These are phyloP conservation scores for Cryptosporidium canis DNA, from an alignment of 169 alveolate genomes.

Conservation along the genomic window DNA sequence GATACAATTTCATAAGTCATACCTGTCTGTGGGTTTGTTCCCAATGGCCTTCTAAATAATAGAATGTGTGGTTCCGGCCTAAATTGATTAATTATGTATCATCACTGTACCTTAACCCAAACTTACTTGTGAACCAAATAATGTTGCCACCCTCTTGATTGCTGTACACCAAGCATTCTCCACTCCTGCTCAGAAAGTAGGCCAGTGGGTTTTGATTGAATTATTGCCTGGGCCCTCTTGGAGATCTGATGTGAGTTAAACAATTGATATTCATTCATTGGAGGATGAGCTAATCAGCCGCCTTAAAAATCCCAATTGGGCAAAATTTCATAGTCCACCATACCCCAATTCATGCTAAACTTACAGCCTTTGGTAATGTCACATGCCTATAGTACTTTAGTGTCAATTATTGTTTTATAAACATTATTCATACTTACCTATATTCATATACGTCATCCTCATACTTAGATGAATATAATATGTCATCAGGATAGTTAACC, in stretches of 20 bases:
- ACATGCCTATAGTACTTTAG: conserved; percentile 70
- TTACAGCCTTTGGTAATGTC: conserved; percentile 74
- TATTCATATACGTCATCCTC: conserved; percentile 87
- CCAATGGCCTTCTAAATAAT: conserved; percentile 90
- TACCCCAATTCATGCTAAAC: background rate
- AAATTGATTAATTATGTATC: background rate
- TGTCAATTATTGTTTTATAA: background rate
- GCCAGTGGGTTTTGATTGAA: conserved; percentile 62
- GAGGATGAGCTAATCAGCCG: background rate
- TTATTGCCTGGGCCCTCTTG: conserved; percentile 62
- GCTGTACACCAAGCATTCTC: conserved; percentile 79
- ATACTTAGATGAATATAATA: conserved; percentile 89
- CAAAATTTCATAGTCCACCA: too few relatives aligned
- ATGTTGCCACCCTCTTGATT: conserved; percentile 80
- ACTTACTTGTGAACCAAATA: conserved; percentile 71
- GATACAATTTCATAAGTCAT: too few relatives aligned
- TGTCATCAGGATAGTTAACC: conserved; percentile 84
- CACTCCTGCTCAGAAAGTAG: conserved; percentile 77
- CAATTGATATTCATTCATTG: background rate
- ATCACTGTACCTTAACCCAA: background rate
- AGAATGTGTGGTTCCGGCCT: conserved; percentile 93
- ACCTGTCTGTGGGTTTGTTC: conserved; percentile 92
- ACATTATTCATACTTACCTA: conserved; percentile 78
- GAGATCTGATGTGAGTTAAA: background rate
- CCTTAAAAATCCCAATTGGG: background rate